Percentiles rank a stretch among this genome's conserved stretches.
Evolutionary conservation across 371 early-diverging fungal genomes (phyloP).

Genomic region (Actinomortierella ambigua): DNA sequence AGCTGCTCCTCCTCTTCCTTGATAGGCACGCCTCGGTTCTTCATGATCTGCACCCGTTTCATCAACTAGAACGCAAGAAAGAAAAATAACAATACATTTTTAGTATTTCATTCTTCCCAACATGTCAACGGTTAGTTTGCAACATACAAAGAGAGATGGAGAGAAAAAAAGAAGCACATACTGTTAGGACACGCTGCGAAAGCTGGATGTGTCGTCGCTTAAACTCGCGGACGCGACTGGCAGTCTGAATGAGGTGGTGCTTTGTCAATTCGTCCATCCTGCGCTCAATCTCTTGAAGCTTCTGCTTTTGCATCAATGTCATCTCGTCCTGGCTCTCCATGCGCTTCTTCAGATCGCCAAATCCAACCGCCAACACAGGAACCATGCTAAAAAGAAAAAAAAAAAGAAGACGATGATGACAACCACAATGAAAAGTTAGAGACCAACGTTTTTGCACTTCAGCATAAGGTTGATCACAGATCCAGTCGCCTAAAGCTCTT

Average conservation of each 20-base stretch:
- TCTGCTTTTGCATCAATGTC: constrained; percentile 61
- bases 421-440: not conserved
- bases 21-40: constrained; percentile 80
- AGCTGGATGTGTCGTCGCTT: constrained; percentile 76
- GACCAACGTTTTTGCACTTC: not conserved
- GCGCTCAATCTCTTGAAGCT: constrained; percentile 64
- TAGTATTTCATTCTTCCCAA: too few species aligned
- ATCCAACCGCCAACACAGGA: constrained; percentile 90
- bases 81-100: too few species aligned
- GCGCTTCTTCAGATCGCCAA: constrained; percentile 84
- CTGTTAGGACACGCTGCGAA: constrained; percentile 73
- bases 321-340: constrained; percentile 75
- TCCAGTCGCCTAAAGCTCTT: not conserved
- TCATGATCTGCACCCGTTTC: constrained; percentile 80
- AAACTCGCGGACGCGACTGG: constrained; percentile 67
- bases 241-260: constrained; percentile 64
- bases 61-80: constrained; percentile 58
- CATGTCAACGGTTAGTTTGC: too few species aligned
- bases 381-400: constrained; percentile 63
- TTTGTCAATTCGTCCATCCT: constrained; percentile 67
- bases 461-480: not conserved
- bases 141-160: too few species aligned
- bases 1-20: constrained; percentile 84
- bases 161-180: constrained; percentile 11
- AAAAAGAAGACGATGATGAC: not conserved